Conservation (phyloP, 108 stramenopile genomes). For the Epithemia pelagica region DNA sequence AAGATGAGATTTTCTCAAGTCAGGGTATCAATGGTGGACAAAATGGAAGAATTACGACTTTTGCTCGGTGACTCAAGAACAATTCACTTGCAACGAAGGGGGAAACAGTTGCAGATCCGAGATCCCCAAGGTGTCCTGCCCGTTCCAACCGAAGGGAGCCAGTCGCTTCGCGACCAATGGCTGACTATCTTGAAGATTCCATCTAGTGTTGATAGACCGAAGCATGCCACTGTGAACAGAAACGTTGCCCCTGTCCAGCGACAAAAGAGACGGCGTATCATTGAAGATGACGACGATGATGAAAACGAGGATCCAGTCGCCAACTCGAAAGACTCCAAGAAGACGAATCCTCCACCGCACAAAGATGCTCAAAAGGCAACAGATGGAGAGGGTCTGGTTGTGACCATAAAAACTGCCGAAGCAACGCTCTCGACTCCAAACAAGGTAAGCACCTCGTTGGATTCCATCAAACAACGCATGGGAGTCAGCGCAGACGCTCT, state of each 20-base stretch:
- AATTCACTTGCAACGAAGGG: constrained; percentile 35
- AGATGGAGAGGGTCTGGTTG: constrained; percentile 17
- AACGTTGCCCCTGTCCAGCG: neutral
- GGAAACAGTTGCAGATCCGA: constrained; percentile 35
- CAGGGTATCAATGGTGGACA: constrained; percentile 23
- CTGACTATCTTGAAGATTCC: constrained; percentile 7
- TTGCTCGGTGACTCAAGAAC: constrained; percentile 1
- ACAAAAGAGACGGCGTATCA: constrained; percentile 12
- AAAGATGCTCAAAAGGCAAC: neutral
- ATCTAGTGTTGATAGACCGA: neutral
- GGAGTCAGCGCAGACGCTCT: constrained; percentile 27
- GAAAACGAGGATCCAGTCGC: neutral
- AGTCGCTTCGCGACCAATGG: constrained; percentile 32
- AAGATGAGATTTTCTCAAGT: neutral
- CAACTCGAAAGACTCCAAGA: neutral
- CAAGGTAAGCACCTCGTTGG: constrained; percentile 19
- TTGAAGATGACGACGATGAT: constrained; percentile 18
- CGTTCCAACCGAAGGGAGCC: constrained; percentile 14
- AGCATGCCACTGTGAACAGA: neutral
- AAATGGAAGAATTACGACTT: constrained; percentile 49
- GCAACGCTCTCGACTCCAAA: neutral
- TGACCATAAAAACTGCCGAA: constrained; percentile 9
- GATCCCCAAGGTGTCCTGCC: constrained; percentile 51
- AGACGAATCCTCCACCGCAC: too few relatives aligned
- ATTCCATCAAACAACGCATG: constrained; percentile 33